These are phyloP conservation scores for Secale cereale DNA, from an alignment of 176 grass and related monocot genomes.

Conservation along the genomic window DNA sequence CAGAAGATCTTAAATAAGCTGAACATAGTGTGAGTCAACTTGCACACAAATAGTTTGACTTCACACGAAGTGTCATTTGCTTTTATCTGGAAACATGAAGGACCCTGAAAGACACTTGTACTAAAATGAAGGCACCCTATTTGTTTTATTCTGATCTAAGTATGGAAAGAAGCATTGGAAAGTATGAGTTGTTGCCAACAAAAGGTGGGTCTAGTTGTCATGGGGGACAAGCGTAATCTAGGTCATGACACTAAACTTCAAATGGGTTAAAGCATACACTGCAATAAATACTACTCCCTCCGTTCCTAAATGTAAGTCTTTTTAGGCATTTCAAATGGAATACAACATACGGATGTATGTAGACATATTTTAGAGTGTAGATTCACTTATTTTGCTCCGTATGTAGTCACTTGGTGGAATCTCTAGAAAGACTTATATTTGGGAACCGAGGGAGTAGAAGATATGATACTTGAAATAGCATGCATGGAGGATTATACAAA, in stretches of 20 bases:
- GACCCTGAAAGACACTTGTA: background rate
- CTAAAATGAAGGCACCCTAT: conserved; percentile 9
- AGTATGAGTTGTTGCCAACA: background rate
- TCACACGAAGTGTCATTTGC: background rate
- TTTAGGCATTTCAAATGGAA: too few species aligned
- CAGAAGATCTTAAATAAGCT: conserved; percentile 11
- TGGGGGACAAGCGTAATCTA: background rate
- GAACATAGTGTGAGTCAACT: conserved; percentile 5
- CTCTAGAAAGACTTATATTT: too few species aligned
- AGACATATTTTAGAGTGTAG: too few species aligned
- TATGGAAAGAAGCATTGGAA: background rate
- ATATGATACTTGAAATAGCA: conserved; percentile 20
- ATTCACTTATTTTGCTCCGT: too few species aligned
- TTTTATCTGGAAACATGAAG: background rate
- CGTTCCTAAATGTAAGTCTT: too few species aligned
- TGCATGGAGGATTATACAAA: background rate
- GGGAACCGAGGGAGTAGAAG: too few species aligned
- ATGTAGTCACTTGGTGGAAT: too few species aligned
- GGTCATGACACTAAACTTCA: background rate
- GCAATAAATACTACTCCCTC: conserved; percentile 19
- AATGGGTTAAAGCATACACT: conserved; percentile 5
- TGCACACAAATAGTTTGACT: background rate
- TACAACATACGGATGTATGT: too few species aligned
- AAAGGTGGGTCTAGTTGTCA: background rate
- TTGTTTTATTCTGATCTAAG: background rate